These are phyloP conservation scores for Rhodosorus marinus DNA, from an alignment of 23 red algal genomes.

Conservation along the genomic window DNA sequence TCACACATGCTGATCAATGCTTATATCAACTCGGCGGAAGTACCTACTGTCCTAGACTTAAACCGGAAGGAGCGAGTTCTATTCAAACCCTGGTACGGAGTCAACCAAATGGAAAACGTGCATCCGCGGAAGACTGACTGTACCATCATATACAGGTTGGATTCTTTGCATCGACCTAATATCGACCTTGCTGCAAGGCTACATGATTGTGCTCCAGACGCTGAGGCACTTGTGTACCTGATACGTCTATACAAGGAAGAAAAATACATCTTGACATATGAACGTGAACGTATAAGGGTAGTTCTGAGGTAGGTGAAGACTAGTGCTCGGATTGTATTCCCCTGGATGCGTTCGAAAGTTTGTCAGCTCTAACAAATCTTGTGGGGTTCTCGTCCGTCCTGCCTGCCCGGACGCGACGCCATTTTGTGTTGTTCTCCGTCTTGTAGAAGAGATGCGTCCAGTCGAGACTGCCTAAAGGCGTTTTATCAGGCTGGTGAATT, in stretches of 20 bases:
- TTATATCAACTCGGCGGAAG: slow-evolving; percentile 46
- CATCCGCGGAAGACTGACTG: too few relatives aligned
- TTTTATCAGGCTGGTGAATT: slow-evolving; percentile 79
- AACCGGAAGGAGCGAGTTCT: slow-evolving; percentile 77
- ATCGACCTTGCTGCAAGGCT: slow-evolving; percentile 65
- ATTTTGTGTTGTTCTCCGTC: too few relatives aligned
- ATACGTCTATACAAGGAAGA: slow-evolving; percentile 54
- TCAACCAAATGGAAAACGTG: too few relatives aligned
- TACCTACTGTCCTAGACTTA: slow-evolving; percentile 31
- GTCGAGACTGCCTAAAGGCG: slow-evolving; percentile 61
- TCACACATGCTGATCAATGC: slow-evolving; percentile 75
- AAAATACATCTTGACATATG: slow-evolving; percentile 61
- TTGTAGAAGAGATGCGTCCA: slow-evolving; percentile 61
- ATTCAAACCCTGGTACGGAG: slow-evolving; percentile 59
- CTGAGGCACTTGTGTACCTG: slow-evolving; percentile 58
- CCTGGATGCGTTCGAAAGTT: too few relatives aligned
- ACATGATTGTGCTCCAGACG: slow-evolving; percentile 62
- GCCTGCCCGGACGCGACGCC: too few relatives aligned
- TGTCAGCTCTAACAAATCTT: too few relatives aligned
- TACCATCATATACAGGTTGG: too few relatives aligned
- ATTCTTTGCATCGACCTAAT: slow-evolving; percentile 80
- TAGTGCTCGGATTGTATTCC: too few relatives aligned
- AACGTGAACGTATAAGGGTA: slow-evolving; percentile 49
- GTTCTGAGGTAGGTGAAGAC: too few relatives aligned
- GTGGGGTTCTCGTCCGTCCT: too few relatives aligned